Base-by-base conservation (phyloP, 106 monocot genomes). In the Dioscorea dumetorum region DNA sequence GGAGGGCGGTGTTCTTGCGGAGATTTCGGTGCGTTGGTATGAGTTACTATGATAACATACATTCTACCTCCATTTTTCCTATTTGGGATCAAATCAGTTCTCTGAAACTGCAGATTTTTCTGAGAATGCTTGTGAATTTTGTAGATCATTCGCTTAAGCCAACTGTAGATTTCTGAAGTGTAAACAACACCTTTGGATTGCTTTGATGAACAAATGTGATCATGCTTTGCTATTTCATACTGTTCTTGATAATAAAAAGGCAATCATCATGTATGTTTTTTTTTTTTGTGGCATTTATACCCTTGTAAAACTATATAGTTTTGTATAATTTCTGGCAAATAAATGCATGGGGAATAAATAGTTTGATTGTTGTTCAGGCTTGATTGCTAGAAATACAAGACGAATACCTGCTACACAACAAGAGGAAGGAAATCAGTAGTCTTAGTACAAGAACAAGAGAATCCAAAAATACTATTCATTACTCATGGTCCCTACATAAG, bases 1-100 rank as follows among this genome's bases (percentile, higher is more conserved):
- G 72, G 84, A 24, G 93, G 93, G 3, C 63, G 67, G 15, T 86
- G 93, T 31, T 86, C 85, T 5, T 93, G 89, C 58, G 88, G 93
- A 12, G 87, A 84, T 87, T 83, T 80, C 52, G 67, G 80, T 57
- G 67, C 80, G 1, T 64, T 75, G 35, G 23, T 75, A 20, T 85
- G 73, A 84, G 1, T 64, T 75, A 50, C 32, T 75, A 17, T 85
- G 73, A 84, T 28, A 51, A n/a, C 33, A 13, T 41, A 48, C 24
- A 56, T 2, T 59, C 22, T 23, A 56, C 22, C 23, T 59, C 59
- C 22, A 21, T 59, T 19, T 20, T 59, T 22, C 12, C 12, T 8
- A 2, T 5, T 22, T 8, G 4, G 59, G 22, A 22, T 59, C 59
- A 59, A 21, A 20, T 0, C 22, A 20, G 11, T 59, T 59, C 23